Evolutionary conservation across 768 basidiomycete species (phyloP), one percentile per base, ranked within the genome.

Genomic region (Symmetrospora coprosmae): DNA sequence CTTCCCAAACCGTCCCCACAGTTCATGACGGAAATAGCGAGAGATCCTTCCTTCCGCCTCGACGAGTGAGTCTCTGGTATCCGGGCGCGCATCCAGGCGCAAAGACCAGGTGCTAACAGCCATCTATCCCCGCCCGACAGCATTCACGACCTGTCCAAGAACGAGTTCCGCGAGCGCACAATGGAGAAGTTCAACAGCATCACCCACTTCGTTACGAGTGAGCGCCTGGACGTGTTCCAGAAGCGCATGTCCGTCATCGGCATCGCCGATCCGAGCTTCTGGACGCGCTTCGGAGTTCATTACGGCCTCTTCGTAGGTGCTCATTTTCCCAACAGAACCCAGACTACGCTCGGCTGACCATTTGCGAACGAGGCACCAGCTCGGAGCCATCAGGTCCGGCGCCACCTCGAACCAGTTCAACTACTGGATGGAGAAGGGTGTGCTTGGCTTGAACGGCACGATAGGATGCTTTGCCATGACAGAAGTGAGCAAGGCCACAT

Each of bases 361-460:
- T 2, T 19, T 13, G 38, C 19, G 38, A 13, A 39, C 13, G n/a
- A 39, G 33, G 9, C 66, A 73, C 5, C 74, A 74, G 67, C 64
- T 75, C 11, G 74, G 75, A 8, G 74, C 74, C 1, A 56, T 75
- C 11, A 68, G 74, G 11, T 70, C 69, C 17, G 75, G 74, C 16
- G 74, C 74, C 1, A 75, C 74, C 1, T 52, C 71, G 0, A 72
- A 72, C 59, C 75, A 76, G 67, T 68, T 74, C 49, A 45, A 64
- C 45, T 75, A 75, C 68, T 75, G 74, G 75, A 71, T 74, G 50
- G 71, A 73, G 39, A 70, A 71, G 34, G 75, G 75, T 51, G 71
- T 74, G 0, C 68, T 76, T 5, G 72, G 73, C 1, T 64, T 75
- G 14, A 75, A 74, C 64, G 74, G 75, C 13, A 71, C 74, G 45